Percentiles rank a stretch among this genome's conserved stretches.
phyloP scores from a whole-genome alignment of 352 stramenopile species.

The Phytophthora citrophthora region DNA sequence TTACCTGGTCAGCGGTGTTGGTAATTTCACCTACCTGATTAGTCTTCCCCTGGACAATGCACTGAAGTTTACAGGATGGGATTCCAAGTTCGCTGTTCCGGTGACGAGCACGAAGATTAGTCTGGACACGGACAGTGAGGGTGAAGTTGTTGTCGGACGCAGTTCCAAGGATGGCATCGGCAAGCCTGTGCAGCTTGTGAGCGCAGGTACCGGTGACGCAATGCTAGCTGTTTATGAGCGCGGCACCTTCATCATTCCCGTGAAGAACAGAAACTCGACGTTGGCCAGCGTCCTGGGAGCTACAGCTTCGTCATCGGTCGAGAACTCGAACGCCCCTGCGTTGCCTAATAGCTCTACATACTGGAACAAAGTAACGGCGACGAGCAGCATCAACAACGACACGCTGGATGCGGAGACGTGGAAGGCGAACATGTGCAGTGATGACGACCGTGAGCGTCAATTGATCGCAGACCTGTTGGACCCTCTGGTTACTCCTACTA shows the following conservation, averaged over 20 bases:
- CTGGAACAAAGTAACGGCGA: constrained; percentile 47
- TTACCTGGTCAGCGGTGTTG: constrained; percentile 50
- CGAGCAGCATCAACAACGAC: constrained; percentile 35
- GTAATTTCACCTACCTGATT: constrained; percentile 66
- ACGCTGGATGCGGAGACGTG: constrained; percentile 48
- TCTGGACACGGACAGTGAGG: constrained; percentile 23
- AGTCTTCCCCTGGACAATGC: constrained; percentile 43
- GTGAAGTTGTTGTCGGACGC: constrained; percentile 23
- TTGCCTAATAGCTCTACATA: constrained; percentile 54
- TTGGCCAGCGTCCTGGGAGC: constrained; percentile 73
- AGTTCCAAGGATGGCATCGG: constrained; percentile 40
- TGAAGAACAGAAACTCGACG: constrained; percentile 77
- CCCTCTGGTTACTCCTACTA: constrained; percentile 41
- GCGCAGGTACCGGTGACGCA: constrained; percentile 60
- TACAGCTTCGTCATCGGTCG: constrained; percentile 11
- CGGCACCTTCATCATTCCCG: constrained; percentile 65
- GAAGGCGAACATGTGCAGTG: constrained; percentile 55
- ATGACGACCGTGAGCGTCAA: constrained; percentile 58
- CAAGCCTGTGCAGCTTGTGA: constrained; percentile 55
- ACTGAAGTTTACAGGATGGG: constrained; percentile 61
- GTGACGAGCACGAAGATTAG: constrained; percentile 62
- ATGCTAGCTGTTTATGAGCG: constrained; percentile 72
- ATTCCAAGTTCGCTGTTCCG: constrained; percentile 78
- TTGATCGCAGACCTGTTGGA: constrained; percentile 61
- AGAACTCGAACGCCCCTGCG: constrained; percentile 20